Conservation (phyloP, 495 filamentous ascomycete species). For the Tuber borchii region DNA sequence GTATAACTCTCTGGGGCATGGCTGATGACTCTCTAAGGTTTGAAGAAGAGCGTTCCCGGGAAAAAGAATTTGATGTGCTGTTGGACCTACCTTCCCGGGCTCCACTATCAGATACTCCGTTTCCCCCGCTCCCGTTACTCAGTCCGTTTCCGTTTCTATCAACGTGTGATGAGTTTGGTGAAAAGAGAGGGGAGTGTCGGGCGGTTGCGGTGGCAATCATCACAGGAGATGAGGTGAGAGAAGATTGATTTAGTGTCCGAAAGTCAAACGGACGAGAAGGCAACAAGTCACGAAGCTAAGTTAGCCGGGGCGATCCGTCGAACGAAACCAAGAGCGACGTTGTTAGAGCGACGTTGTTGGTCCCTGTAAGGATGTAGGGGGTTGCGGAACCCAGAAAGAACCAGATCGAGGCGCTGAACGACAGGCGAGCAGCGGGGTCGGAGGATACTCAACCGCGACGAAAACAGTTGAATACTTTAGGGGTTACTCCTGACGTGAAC, state of each 20-base stretch:
- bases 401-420: not conserved
- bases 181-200: conserved; percentile 38
- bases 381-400: not conserved
- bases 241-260: not conserved
- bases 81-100: conserved; percentile 32
- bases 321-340: conserved; percentile 27
- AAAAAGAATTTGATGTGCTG: conserved; percentile 29
- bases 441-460: not conserved
- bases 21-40: conserved; percentile 30
- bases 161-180: conserved; percentile 33
- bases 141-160: conserved; percentile 40
- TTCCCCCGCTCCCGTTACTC: conserved; percentile 26
- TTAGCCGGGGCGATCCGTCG: conserved; percentile 21
- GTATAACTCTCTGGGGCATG: conserved; percentile 38
- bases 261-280: conserved; percentile 9
- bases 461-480: not conserved
- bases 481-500: not conserved
- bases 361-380: conserved; percentile 24
- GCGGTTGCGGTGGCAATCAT: conserved; percentile 41
- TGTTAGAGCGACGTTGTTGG: conserved; percentile 23
- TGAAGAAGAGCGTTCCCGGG: conserved; percentile 31
- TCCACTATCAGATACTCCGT: conserved; percentile 34
- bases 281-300: conserved; percentile 22
- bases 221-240: conserved; percentile 19
- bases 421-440: not conserved